Conservation (phyloP, 1,139 yeast genomes). For the Yueomyces sp. region DNA sequence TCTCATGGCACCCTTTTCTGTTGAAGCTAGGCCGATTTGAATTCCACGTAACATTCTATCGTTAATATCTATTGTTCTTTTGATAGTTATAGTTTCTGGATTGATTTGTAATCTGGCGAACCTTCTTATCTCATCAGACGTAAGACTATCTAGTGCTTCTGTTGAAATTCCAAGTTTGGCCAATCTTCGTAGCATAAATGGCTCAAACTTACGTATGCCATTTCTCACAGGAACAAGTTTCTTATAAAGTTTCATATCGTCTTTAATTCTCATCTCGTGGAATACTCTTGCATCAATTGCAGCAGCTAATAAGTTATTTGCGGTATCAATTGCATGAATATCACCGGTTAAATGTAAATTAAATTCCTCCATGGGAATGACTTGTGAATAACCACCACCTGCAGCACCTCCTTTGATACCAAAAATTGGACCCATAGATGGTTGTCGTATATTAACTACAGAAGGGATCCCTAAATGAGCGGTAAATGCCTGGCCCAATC, state of each 20-base stretch:
- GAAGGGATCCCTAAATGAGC: constrained; percentile 60
- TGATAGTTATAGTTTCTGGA: constrained; percentile 61
- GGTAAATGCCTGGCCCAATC: constrained; percentile 67
- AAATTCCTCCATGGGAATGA: constrained; percentile 81
- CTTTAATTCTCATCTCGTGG: constrained; percentile 61
- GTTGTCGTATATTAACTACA: constrained; percentile 73
- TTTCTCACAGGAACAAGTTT: constrained; percentile 61
- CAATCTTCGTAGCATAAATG: constrained; percentile 54
- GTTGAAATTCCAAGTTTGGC: constrained; percentile 50
- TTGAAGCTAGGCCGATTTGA: constrained; percentile 66
- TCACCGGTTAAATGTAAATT: constrained; percentile 80
- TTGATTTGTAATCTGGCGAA: constrained; percentile 61
- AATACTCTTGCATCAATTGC: constrained; percentile 78
- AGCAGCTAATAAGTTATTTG: constrained; percentile 69
- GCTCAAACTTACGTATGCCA: constrained; percentile 52
- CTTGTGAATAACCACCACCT: constrained; percentile 80
- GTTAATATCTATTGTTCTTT: constrained; percentile 71
- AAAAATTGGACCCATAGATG: constrained; percentile 81
- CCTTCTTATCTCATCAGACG: constrained; percentile 46
- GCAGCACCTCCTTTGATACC: constrained; percentile 89
- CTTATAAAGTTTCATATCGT: constrained; percentile 50
- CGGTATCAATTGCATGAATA: constrained; percentile 71
- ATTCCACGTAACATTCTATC: constrained; percentile 67
- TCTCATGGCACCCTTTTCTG: constrained; percentile 66
- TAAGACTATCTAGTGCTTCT: constrained; percentile 56